Conservation (phyloP, 2,329 filamentous ascomycete species). For the Ilyonectria destructans region DNA sequence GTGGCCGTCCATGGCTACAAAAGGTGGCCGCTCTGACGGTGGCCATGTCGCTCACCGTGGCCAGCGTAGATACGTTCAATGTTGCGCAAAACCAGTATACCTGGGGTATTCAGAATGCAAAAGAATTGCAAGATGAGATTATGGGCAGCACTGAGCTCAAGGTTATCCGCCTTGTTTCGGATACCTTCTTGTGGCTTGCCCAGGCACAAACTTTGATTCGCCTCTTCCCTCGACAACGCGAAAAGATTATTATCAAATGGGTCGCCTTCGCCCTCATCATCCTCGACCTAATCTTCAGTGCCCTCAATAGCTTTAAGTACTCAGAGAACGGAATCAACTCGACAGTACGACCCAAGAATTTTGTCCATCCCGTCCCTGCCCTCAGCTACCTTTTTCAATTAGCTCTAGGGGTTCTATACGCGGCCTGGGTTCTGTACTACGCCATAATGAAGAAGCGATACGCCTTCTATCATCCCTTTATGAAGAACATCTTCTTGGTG, state of each 20-base stretch:
- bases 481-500: conserved; percentile 90
- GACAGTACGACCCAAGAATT: conserved; percentile 78
- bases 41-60: conserved; percentile 91
- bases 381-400: conserved; percentile 93
- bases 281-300: conserved; percentile 91
- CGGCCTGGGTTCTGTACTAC: conserved; percentile 95
- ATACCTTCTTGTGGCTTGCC: conserved; percentile 96
- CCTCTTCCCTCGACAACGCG: conserved; percentile 94
- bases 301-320: conserved; percentile 87
- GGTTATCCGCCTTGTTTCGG: conserved; percentile 92
- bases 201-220: conserved; percentile 98
- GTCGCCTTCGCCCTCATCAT: conserved; percentile 94
- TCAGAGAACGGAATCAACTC: conserved; percentile 66
- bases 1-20: conserved; percentile 94
- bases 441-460: conserved; percentile 92
- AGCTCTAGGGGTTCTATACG: conserved; percentile 88
- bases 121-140: conserved; percentile 82
- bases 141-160: conserved; percentile 90
- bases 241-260: conserved; percentile 99
- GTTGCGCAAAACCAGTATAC: conserved; percentile 88
- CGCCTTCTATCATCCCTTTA: conserved; percentile 90
- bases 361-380: conserved; percentile 91
- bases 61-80: conserved; percentile 90
- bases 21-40: conserved; percentile 83
- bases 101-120: conserved; percentile 85